Evolutionary conservation across 805 yeast genomes (phyloP).

Genomic region (Candida methanosorbosa): DNA sequence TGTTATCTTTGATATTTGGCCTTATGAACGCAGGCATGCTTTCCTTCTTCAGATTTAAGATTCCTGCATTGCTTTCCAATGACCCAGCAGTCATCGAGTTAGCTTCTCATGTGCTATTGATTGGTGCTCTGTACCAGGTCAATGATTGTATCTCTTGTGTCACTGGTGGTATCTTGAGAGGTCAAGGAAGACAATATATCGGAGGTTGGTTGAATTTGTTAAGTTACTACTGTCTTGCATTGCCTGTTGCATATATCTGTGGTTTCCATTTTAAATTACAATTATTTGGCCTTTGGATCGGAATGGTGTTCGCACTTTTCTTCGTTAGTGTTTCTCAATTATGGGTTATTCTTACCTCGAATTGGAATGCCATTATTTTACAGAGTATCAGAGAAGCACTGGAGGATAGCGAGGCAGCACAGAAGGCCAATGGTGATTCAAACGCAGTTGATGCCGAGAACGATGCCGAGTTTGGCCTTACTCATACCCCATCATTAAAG

Average conservation of each 20-base stretch:
- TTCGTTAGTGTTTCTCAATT: conserved; percentile 42
- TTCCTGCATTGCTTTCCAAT: conserved; percentile 23
- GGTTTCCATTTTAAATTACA: conserved; percentile 43
- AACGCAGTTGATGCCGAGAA: conserved; percentile 2
- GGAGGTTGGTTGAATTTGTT: conserved; percentile 46
- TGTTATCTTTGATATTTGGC: conserved; percentile 16
- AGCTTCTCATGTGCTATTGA: conserved; percentile 18
- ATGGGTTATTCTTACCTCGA: conserved; percentile 17
- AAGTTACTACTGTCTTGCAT: conserved; percentile 60
- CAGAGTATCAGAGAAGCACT: conserved; percentile 21
- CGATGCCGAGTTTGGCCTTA: conserved; percentile 5
- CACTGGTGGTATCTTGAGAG: conserved; percentile 47
- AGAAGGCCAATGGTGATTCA: background rate
- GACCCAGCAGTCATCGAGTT: conserved; percentile 19
- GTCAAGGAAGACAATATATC: conserved; percentile 50
- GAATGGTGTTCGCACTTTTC: conserved; percentile 23
- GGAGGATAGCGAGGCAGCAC: conserved; percentile 3
- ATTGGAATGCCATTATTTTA: conserved; percentile 22
- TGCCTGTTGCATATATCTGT: conserved; percentile 56
- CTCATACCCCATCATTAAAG: conserved; percentile 8
- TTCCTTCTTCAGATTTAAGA: conserved; percentile 14
- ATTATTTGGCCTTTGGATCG: conserved; percentile 26
- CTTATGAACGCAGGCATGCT: conserved; percentile 16
- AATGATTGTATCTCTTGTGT: conserved; percentile 41
- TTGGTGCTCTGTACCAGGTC: conserved; percentile 31